A percentile compares a stretch with the other conserved stretches of the same genome.
Evolutionary conservation across 371 early-diverging fungal genomes (phyloP).

Genomic region (Apophysomyces sp.): DNA sequence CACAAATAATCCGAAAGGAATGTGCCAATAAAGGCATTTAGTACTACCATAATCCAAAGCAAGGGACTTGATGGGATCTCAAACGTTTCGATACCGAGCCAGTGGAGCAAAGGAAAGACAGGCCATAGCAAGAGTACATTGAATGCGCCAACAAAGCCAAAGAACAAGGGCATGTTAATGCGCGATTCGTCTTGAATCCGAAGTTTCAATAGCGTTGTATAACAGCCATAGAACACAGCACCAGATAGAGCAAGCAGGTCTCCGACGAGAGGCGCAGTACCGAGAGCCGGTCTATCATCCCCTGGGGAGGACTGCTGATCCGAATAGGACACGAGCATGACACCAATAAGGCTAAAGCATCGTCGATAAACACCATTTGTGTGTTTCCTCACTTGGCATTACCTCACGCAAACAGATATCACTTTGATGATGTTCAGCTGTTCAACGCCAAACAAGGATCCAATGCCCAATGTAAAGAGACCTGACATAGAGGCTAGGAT

Average conservation of each 20-base stretch:
- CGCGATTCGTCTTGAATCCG: slow-evolving; percentile 71
- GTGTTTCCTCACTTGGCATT: not conserved
- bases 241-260: slow-evolving; percentile 71
- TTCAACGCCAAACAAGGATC: slow-evolving; percentile 66
- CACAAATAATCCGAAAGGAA: slow-evolving; percentile 83
- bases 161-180: slow-evolving; percentile 76
- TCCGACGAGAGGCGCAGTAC: slow-evolving; percentile 51
- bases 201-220: slow-evolving; percentile 72
- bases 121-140: slow-evolving; percentile 75
- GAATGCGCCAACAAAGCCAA: slow-evolving; percentile 82
- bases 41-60: slow-evolving; percentile 59
- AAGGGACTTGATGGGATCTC: slow-evolving; percentile 55
- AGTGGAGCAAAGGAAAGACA: slow-evolving; percentile 63
- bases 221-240: slow-evolving; percentile 79
- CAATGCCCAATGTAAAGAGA: slow-evolving; percentile 75
- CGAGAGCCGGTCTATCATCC: not conserved
- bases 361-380: not conserved
- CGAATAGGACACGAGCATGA: slow-evolving; percentile 55
- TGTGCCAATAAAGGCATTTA: slow-evolving; percentile 81
- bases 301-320: slow-evolving; percentile 21
- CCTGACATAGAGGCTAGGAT: slow-evolving; percentile 72
- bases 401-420: slow-evolving; percentile 60
- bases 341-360: slow-evolving; percentile 51
- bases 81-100: slow-evolving; percentile 67
- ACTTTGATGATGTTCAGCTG: slow-evolving; percentile 53